Evolutionary conservation across 352 stramenopile species (phyloP).

Genomic region (Phytopythium delawarense): DNA sequence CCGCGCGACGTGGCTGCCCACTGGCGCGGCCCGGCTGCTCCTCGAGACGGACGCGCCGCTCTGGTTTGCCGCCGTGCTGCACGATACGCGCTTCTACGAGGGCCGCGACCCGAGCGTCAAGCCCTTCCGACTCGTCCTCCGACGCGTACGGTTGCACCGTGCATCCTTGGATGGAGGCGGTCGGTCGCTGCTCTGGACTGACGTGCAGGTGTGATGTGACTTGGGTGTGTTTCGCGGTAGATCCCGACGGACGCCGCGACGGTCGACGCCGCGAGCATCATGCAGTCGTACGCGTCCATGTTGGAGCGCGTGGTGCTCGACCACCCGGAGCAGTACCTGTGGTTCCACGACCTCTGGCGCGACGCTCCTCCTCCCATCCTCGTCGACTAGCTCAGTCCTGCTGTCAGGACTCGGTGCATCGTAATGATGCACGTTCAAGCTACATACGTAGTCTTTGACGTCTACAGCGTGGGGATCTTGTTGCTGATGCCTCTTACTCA

Average conservation of each 20-base stretch:
- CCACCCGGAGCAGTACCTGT: conserved; percentile 45
- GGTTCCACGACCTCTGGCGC: conserved; percentile 51
- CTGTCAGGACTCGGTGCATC: not conserved
- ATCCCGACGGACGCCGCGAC: conserved; percentile 8
- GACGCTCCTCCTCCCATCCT: not conserved
- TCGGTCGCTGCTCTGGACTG: not conserved
- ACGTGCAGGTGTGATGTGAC: not conserved
- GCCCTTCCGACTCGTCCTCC: conserved; percentile 41
- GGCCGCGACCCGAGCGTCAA: conserved; percentile 12
- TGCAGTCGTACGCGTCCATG: conserved; percentile 32
- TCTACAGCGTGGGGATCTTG: not conserved
- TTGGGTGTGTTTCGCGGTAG: not conserved
- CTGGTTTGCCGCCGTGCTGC: conserved; percentile 44
- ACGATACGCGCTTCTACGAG: conserved; percentile 28
- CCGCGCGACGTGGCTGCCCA: conserved; percentile 33
- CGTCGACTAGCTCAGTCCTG: not conserved
- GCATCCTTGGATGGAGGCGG: not conserved
- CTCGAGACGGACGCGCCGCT: conserved; percentile 23
- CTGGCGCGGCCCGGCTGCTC: conserved; percentile 37
- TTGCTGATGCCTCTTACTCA: not conserved
- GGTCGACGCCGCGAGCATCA: conserved; percentile 14
- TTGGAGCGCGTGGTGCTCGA: conserved; percentile 29
- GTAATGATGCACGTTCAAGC: not conserved
- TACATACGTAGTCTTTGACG: not conserved
- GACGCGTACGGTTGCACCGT: conserved; percentile 11